These are phyloP conservation scores for Corymbia calophylla DNA, from an alignment of 441 rosid species.

Conservation along the genomic window DNA sequence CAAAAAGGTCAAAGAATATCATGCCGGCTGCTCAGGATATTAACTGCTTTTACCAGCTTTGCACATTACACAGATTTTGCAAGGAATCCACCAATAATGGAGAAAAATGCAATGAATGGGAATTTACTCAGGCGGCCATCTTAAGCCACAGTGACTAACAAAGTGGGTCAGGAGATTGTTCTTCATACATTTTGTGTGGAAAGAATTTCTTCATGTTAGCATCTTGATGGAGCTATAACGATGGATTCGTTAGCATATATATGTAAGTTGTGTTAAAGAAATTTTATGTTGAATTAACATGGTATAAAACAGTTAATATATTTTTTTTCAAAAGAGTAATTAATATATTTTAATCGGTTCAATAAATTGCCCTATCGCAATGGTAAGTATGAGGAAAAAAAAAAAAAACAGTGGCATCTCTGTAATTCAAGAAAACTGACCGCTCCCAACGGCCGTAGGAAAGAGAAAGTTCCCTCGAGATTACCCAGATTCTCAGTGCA, in stretches of 20 bases:
- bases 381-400: too few relatives aligned
- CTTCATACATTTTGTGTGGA: too few relatives aligned
- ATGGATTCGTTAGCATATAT: neutral
- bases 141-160: neutral
- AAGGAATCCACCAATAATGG: neutral
- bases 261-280: too few relatives aligned
- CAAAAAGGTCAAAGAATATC: neutral
- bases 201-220: neutral
- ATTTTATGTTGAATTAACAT: too few relatives aligned
- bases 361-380: too few relatives aligned
- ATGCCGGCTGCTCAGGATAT: neutral
- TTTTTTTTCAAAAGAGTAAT: too few relatives aligned
- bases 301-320: too few relatives aligned
- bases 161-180: neutral
- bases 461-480: constrained; percentile 34
- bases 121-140: neutral
- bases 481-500: constrained; percentile 16
- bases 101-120: neutral
- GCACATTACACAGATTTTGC: too few relatives aligned
- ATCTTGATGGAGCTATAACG: rapidly evolving
- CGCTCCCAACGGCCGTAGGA: neutral
- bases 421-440: neutral
- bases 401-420: neutral
- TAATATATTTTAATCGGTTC: too few relatives aligned
- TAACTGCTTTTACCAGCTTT: neutral